Conservation (phyloP, 169 alveolate genomes). For the Babesia ovata region DNA sequence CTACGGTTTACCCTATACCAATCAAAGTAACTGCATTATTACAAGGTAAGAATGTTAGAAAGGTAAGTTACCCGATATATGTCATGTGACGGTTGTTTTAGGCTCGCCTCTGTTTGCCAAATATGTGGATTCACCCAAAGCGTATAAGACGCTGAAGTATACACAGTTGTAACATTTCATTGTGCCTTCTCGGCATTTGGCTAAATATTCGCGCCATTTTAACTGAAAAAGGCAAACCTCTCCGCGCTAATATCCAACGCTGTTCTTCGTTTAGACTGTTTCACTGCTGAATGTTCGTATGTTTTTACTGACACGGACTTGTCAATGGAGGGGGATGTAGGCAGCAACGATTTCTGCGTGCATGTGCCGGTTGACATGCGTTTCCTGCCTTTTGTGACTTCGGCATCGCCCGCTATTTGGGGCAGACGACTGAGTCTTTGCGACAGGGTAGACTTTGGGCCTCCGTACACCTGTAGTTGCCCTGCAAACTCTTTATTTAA, state of each 20-base stretch:
- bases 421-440: constrained; percentile 21
- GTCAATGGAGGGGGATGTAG: too few relatives aligned
- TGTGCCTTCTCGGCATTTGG: background rate
- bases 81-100: background rate
- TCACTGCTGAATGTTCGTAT: background rate
- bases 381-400: too few relatives aligned
- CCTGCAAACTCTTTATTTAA: too few relatives aligned
- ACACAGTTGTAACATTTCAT: too few relatives aligned
- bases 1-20: constrained; percentile 27
- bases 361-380: too few relatives aligned
- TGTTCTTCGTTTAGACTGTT: background rate
- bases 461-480: too few relatives aligned
- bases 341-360: too few relatives aligned
- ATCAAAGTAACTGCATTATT: background rate
- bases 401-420: background rate
- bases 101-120: background rate
- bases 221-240: background rate
- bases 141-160: constrained; percentile 2
- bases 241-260: background rate
- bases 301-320: too few relatives aligned
- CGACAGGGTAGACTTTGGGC: constrained; percentile 23
- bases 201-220: background rate
- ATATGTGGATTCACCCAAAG: constrained; percentile 19
- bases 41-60: background rate
- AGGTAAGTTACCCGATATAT: background rate